Evolutionary conservation across 768 basidiomycete genomes (phyloP), one percentile per base, ranked within the genome.

Genomic region (Lanmaoa rubissima): DNA sequence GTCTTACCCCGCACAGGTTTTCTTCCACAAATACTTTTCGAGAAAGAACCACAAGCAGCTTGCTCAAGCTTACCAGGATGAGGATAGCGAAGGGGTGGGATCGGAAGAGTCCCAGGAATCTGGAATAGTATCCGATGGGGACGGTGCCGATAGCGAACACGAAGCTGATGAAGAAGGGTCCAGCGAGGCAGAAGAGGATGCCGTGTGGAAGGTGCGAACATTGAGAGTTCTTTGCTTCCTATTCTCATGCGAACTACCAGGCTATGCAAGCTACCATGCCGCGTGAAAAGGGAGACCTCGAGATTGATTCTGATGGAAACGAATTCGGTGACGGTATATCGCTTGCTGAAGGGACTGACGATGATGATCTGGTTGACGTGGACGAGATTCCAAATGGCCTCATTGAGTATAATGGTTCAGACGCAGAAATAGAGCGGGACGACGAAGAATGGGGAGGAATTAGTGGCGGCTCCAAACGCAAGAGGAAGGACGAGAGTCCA

Each of bases 211-310:
- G 86, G 94, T 94, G 61, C 47, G 67, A 28, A 16, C 14, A 17
- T 16, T 5, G 14, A n/a, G 5, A 4, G 4, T 13, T 34, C n/a
- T 46, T 26, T 14, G 3, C 1, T 35, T 39, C 13, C 10, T 11
- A 0, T 46, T 42, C 62, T 60, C 36, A 61, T 43, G 31, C 26
- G 16, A 28, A 24, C 9, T 0, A 8, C 7, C 34, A 97, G 94
- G 94, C 84, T 0, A 95, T 96, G 92, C 84, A 92, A 78, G 82
- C 84, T n/a, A 82, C 84, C 3, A 87, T 95, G 82, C 92, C 90
- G 3, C 80, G 77, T 55, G 77, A 76, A 19, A 68, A 68, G 4
- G 83, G 78, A 12, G 84, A 70, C n/a, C 13, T 16, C 3, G 50
- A 45, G 7, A 0, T 9, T 1, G 72, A 72, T 14, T 67, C 70